Conservation (phyloP, 2,329 filamentous ascomycete genomes). For the Diplodia corticola region DNA sequence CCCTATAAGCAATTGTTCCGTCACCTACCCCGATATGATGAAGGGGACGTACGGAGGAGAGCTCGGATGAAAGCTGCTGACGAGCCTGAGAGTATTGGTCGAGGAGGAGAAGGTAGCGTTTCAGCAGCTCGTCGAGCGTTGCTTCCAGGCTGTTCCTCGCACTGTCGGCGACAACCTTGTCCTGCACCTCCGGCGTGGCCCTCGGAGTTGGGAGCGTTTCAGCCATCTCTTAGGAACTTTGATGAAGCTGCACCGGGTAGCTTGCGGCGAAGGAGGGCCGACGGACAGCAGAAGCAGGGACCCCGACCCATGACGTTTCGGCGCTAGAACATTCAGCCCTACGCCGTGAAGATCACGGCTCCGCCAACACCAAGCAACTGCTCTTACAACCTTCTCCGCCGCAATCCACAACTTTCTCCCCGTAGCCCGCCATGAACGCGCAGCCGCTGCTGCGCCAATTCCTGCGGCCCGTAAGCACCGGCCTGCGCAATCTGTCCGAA, state of each 20-base stretch:
- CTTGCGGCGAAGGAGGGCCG: not conserved
- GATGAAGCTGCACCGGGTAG: not conserved
- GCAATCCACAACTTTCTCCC: not conserved
- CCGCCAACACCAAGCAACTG: not conserved
- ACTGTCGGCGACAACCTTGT: not conserved
- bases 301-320: constrained; percentile 3
- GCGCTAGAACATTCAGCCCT: constrained; percentile 16
- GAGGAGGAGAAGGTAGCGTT: constrained; percentile 65
- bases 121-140: constrained; percentile 63
- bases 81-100: constrained; percentile 67
- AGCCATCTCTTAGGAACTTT: not conserved
- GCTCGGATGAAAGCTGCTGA: constrained; percentile 53
- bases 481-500: not conserved
- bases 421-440: not conserved
- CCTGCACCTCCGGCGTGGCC: not conserved
- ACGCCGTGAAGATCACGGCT: constrained; percentile 9
- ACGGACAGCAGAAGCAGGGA: not conserved
- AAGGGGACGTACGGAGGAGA: constrained; percentile 52
- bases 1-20: not conserved
- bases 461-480: not conserved
- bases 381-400: not conserved
- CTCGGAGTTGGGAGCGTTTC: not conserved
- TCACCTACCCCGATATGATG: not conserved
- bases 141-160: constrained; percentile 34
- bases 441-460: constrained; percentile 6